Percentiles rank a stretch among this genome's conserved stretches.
phyloP scores from a whole-genome alignment of 2,329 filamentous ascomycete species.

The Penicillium sp. region DNA sequence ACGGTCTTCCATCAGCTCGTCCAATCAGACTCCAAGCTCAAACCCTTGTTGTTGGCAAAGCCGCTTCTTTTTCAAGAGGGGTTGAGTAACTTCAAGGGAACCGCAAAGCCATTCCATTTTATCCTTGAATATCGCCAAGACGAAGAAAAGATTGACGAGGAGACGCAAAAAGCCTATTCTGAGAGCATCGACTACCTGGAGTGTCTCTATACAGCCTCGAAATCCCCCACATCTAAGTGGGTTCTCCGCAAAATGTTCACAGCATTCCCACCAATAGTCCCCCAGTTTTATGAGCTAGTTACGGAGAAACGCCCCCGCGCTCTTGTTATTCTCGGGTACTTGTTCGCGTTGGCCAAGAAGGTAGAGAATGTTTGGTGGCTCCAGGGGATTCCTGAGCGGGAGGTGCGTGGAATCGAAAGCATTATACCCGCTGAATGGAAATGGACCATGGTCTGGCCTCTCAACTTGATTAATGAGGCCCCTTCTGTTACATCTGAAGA shows the following conservation, averaged over 20 bases:
- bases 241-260: constrained; percentile 22
- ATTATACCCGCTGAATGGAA: constrained; percentile 25
- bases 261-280: constrained; percentile 33
- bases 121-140: constrained; percentile 15
- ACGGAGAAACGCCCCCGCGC: constrained; percentile 32
- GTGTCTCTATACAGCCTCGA: constrained; percentile 9
- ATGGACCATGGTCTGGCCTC: constrained; percentile 23
- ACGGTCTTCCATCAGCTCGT: constrained; percentile 10
- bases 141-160: constrained; percentile 7
- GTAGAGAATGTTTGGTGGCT: constrained; percentile 24
- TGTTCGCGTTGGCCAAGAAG: constrained; percentile 27
- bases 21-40: constrained; percentile 10
- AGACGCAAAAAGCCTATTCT: constrained; percentile 6
- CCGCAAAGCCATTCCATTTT: constrained; percentile 9
- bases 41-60: constrained; percentile 12
- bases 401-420: constrained; percentile 23
- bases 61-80: constrained; percentile 8
- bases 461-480: constrained; percentile 4
- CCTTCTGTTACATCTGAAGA: neutral
- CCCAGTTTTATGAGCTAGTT: constrained; percentile 32
- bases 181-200: constrained; percentile 11
- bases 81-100: neutral
- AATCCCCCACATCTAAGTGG: constrained; percentile 1
- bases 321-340: constrained; percentile 34
- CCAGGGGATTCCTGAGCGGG: constrained; percentile 19